Base-by-base conservation (phyloP, 805 yeast genomes). In the Candida argentea region DNA sequence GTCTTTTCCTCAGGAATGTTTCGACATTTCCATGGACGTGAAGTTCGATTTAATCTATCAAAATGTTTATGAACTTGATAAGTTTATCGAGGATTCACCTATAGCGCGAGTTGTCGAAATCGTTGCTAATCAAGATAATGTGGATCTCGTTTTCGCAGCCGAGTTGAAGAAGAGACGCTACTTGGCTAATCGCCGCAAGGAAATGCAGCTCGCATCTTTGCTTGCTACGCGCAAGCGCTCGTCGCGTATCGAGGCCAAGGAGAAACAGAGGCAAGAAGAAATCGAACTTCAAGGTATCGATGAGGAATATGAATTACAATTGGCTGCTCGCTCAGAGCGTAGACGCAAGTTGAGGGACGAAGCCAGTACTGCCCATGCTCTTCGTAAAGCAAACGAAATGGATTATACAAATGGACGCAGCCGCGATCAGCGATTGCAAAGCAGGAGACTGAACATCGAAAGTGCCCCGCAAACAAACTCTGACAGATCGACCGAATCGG, bases 191-290 rank as follows among this genome's bases (percentile, higher is more conserved):
- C 58, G 80, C 40, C 70, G 65, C 39, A 76, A 72, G 45, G 83
- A 76, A 31, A 65, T 70, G 25, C 76, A 79, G 37, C 62, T 81
- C 65, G 71, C 70, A 26, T 68, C 67, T 14, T 48, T 82, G 30
- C 52, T 82, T 43, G 75, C 75, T 4, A 70, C 80, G 32, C 65
- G 91, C 42, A 81, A 82, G 42, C 64, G 84, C 38, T 80, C 89
- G 0, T 72, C 85, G 2, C 65, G 91, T 50, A 50, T 82, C 24
- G 82, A 77, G 39, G 80, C 79, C 12, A 74, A 71, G 42, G 75
- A 70, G 36, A 55, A 52, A 34, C 65, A 55, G 28, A 60, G 48
- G 31, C 56, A 46, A 25, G 80, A 74, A 35, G 84, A 79, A 36
- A 71, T 67, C 13, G 61, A 61, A 28, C 55, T 55, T 27, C 47